Conservation (phyloP, 2,329 filamentous ascomycete genomes). For the Fusarium sp. region DNA sequence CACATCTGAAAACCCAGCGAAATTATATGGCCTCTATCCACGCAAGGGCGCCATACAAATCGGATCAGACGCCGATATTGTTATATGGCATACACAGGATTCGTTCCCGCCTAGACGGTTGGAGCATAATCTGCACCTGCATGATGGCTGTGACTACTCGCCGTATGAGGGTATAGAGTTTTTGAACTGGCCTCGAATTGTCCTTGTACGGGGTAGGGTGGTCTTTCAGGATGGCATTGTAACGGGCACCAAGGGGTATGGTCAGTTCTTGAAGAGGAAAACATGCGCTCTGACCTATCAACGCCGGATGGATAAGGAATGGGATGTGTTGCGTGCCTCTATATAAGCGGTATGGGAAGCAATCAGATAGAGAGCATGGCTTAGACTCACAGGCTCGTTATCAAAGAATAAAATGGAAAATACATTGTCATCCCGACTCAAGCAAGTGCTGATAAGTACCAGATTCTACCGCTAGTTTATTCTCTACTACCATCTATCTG, state of each 20-base stretch:
- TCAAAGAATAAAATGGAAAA: too few species aligned
- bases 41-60: neutral
- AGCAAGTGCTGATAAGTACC: accelerated
- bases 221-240: neutral
- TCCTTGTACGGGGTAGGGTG: neutral
- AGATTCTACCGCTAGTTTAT: neutral
- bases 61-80: neutral
- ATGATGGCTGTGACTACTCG: neutral
- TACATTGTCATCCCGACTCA: neutral
- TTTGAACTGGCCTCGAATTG: neutral
- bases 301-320: neutral
- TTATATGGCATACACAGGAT: neutral
- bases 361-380: neutral
- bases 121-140: neutral
- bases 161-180: neutral
- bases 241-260: neutral
- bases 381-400: too few species aligned
- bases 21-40: neutral
- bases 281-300: neutral
- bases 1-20: neutral
- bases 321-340: neutral
- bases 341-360: neutral
- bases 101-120: neutral
- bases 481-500: neutral
- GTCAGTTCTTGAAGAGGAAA: neutral